Evolutionary conservation across 768 basidiomycete species (phyloP).

Genomic region (Collybia mongolica): DNA sequence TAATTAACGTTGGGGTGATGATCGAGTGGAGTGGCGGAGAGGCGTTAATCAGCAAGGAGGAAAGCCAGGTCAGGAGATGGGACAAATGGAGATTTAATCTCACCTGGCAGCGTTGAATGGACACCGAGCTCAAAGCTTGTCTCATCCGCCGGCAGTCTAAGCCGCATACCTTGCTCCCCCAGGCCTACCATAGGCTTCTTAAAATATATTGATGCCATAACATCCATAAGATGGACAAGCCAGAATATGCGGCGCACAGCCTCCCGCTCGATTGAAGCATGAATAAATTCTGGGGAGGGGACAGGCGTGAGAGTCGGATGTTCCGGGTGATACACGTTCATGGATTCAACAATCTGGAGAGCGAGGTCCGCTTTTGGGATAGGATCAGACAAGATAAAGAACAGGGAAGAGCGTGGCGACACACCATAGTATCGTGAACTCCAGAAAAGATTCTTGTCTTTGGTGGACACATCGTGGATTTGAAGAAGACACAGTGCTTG

Average conservation of each 20-base stretch:
- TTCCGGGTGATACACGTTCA: slow-evolving; percentile 66
- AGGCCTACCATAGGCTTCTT: slow-evolving; percentile 39
- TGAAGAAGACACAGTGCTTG: slow-evolving; percentile 77
- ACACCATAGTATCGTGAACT: slow-evolving; percentile 51
- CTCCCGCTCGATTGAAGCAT: slow-evolving; percentile 69
- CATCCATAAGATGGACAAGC: slow-evolving; percentile 67
- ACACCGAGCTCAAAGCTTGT: slow-evolving; percentile 76
- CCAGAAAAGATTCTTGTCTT: slow-evolving; percentile 35
- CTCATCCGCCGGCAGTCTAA: slow-evolving; percentile 79
- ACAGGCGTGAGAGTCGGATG: slow-evolving; percentile 57
- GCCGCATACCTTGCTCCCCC: slow-evolving; percentile 45
- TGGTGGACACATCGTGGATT: slow-evolving; percentile 57
- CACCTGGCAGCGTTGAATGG: slow-evolving; percentile 53
- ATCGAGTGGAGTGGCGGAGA: slow-evolving; percentile 1
- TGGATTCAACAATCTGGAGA: slow-evolving; percentile 61
- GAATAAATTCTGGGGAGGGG: slow-evolving; percentile 57
- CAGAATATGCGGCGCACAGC: slow-evolving; percentile 82
- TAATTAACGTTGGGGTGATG: slow-evolving; percentile 25
- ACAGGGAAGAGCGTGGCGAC: slow-evolving; percentile 14
- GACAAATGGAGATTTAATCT: slow-evolving; percentile 18
- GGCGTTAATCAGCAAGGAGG: slow-evolving; percentile 1
- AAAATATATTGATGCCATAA: slow-evolving; percentile 43
- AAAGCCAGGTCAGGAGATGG: not conserved
- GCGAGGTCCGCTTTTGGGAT: slow-evolving; percentile 48
- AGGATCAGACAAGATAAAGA: slow-evolving; percentile 21